phyloP scores from a whole-genome alignment of 2,329 filamentous ascomycete species.

The Ophiosphaerella korrae region DNA sequence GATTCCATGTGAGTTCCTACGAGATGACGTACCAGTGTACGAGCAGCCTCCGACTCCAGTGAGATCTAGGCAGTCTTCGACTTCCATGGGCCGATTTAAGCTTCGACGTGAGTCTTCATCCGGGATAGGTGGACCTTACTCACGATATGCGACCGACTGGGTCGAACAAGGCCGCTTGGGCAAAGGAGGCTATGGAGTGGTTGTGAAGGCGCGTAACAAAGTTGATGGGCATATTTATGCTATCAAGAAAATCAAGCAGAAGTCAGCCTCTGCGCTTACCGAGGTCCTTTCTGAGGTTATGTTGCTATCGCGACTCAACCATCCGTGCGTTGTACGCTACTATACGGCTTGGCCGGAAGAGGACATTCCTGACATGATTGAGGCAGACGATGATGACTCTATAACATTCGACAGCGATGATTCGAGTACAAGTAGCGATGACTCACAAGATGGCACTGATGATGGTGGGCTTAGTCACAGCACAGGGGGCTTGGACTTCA shows the following conservation, averaged over 20 bases:
- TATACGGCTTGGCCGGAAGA: slow-evolving; percentile 96
- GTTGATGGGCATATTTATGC: slow-evolving; percentile 93
- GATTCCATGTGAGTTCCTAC: slow-evolving; percentile 62
- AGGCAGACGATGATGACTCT: slow-evolving; percentile 39
- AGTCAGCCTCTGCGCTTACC: slow-evolving; percentile 73
- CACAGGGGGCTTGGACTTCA: slow-evolving; percentile 82
- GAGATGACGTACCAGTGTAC: slow-evolving; percentile 55
- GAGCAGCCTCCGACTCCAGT: slow-evolving; percentile 39
- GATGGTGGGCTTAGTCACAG: slow-evolving; percentile 69
- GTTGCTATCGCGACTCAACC: slow-evolving; percentile 87
- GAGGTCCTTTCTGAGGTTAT: slow-evolving; percentile 86
- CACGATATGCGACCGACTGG: slow-evolving; percentile 87
- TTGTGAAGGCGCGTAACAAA: slow-evolving; percentile 93
- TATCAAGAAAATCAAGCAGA: slow-evolving; percentile 92
- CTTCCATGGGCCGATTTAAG: slow-evolving; percentile 39
- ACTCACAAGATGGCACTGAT: slow-evolving; percentile 30
- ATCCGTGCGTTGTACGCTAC: slow-evolving; percentile 86
- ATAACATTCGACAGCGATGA: slow-evolving; percentile 34
- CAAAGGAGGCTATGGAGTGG: slow-evolving; percentile 93
- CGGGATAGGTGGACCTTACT: slow-evolving; percentile 54
- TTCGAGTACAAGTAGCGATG: slow-evolving; percentile 30
- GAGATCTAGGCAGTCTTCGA: slow-evolving; percentile 45
- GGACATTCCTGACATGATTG: slow-evolving; percentile 52
- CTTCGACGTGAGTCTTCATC: slow-evolving; percentile 45
- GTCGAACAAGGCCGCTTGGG: slow-evolving; percentile 87